phyloP scores from a whole-genome alignment of 2,329 filamentous ascomycete genomes.

The Aspergillus ochraceoroseus region DNA sequence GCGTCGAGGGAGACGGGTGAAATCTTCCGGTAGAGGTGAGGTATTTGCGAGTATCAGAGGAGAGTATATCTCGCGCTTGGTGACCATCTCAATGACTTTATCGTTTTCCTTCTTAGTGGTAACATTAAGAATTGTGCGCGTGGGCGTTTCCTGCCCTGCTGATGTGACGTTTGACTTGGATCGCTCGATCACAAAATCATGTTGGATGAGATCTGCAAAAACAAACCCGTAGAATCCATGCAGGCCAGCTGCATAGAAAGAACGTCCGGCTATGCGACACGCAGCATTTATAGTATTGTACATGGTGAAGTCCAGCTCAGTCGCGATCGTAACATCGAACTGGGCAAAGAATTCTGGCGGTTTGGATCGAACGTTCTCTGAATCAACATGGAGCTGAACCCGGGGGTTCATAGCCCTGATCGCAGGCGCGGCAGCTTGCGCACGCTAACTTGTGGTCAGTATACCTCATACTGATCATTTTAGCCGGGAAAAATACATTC shows the following conservation, averaged over 20 bases:
- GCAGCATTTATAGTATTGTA: conserved; percentile 79
- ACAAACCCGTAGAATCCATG: conserved; percentile 94
- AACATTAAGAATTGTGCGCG: conserved; percentile 68
- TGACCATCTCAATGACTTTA: conserved; percentile 77
- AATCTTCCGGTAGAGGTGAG: conserved; percentile 67
- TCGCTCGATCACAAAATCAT: conserved; percentile 84
- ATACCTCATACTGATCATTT: background rate
- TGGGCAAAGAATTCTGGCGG: conserved; percentile 67
- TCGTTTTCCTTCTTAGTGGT: conserved; percentile 65
- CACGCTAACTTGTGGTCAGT: conserved; percentile 51
- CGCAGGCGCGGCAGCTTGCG: conserved; percentile 69
- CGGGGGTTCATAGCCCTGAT: conserved; percentile 85
- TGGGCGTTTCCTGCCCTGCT: conserved; percentile 65
- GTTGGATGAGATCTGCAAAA: conserved; percentile 85
- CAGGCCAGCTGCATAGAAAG: conserved; percentile 83
- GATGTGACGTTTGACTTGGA: conserved; percentile 69
- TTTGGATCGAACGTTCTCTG: conserved; percentile 62
- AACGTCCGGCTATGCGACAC: conserved; percentile 68
- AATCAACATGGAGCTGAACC: conserved; percentile 69
- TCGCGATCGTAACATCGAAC: conserved; percentile 85
- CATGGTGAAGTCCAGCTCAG: conserved; percentile 71
- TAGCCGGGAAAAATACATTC: conserved; percentile 49
- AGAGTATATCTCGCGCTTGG: conserved; percentile 85
- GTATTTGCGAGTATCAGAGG: conserved; percentile 81
- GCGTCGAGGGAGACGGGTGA: conserved; percentile 62